Percentiles rank a stretch among this genome's conserved stretches.
Conservation (phyloP, 495 filamentous ascomycete species). For the Xanthoparmelia taractica region DNA sequence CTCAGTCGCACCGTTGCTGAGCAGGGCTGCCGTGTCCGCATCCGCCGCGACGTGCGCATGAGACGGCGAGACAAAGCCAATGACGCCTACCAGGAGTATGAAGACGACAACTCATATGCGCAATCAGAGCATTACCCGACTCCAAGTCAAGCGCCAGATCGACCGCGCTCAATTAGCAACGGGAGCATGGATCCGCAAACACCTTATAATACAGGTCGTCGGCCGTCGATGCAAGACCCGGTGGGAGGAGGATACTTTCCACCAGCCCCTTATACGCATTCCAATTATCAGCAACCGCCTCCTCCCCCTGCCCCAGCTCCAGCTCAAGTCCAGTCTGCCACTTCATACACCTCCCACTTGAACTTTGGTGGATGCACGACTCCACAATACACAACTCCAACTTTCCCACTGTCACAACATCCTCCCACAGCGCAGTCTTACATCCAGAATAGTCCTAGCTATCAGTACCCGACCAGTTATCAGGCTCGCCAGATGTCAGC, state of each 20-base stretch:
- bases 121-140: conserved; percentile 50
- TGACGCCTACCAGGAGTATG: conserved; percentile 56
- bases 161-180: conserved; percentile 69
- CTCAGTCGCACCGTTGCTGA: conserved; percentile 89
- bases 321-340: conserved; percentile 16
- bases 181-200: conserved; percentile 40
- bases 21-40: conserved; percentile 94
- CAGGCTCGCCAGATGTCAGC: conserved; percentile 23
- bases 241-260: conserved; percentile 16
- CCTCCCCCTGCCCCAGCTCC: conserved; percentile 22
- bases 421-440: conserved; percentile 19
- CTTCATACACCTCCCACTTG: conserved; percentile 23
- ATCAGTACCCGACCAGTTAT: conserved; percentile 15
- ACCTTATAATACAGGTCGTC: conserved; percentile 20
- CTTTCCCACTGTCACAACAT: conserved; percentile 19
- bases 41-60: conserved; percentile 95
- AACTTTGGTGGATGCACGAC: conserved; percentile 23
- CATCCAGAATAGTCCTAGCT: conserved; percentile 16
- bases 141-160: conserved; percentile 51
- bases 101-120: conserved; percentile 53
- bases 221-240: conserved; percentile 23
- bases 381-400: conserved; percentile 22
- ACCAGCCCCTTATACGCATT: conserved; percentile 4
- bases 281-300: conserved; percentile 18
- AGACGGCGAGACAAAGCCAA: conserved; percentile 64